A percentile compares a stretch with the other conserved stretches of the same genome.
These are phyloP conservation scores for Starmerella riodocensis DNA, from an alignment of 805 yeast species.

Conservation along the genomic window DNA sequence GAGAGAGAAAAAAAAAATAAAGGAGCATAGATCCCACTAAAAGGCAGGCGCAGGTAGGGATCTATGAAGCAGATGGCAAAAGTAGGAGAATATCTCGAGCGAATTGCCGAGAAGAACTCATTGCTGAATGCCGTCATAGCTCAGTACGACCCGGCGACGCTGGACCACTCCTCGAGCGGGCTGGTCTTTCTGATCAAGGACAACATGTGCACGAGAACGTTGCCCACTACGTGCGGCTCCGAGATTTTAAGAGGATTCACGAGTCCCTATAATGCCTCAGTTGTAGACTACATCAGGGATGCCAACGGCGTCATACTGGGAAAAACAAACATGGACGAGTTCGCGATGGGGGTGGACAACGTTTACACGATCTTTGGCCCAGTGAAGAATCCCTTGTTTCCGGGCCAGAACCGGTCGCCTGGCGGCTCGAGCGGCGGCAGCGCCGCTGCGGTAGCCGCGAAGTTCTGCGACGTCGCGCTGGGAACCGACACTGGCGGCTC, in stretches of 20 bases:
- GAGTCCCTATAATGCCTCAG: conserved; percentile 78
- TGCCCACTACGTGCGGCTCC: conserved; percentile 73
- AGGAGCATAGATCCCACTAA: background rate
- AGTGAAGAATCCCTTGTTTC: conserved; percentile 32
- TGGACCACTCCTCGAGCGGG: conserved; percentile 4
- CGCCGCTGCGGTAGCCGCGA: conserved; percentile 80
- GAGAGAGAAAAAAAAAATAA: background rate
- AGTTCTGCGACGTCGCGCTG: conserved; percentile 54
- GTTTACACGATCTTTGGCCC: conserved; percentile 27
- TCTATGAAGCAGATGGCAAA: conserved; percentile 6
- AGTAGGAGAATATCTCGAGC: conserved; percentile 2
- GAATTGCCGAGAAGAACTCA: conserved; percentile 9
- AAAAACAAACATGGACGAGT: conserved; percentile 87
- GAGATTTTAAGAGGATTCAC: conserved; percentile 41
- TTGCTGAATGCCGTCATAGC: conserved; percentile 25
- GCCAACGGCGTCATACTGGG: conserved; percentile 47
- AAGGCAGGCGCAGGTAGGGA: background rate
- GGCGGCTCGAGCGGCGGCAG: conserved; percentile 98
- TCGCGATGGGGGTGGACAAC: conserved; percentile 75
- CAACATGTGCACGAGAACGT: conserved; percentile 53
- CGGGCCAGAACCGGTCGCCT: conserved; percentile 31
- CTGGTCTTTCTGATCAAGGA: conserved; percentile 52
- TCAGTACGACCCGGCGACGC: conserved; percentile 13
- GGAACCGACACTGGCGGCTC: conserved; percentile 99
- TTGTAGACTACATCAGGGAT: conserved; percentile 38